A percentile compares a stretch with the other conserved stretches of the same genome.
Evolutionary conservation across 345 rosid genomes (phyloP).

Genomic region (Cardamine chenopodiifolia): DNA sequence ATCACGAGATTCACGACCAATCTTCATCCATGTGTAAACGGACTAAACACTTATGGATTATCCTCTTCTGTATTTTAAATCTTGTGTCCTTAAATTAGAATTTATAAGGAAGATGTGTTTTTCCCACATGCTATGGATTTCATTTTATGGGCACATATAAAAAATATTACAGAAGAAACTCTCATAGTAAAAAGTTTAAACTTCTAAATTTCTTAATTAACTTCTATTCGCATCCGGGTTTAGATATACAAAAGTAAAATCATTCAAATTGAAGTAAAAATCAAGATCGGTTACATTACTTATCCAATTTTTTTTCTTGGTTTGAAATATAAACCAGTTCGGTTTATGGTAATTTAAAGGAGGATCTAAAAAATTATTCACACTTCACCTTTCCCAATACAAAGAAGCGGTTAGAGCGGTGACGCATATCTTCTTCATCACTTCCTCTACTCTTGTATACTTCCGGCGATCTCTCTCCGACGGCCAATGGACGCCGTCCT

Average conservation of each 20-base stretch:
- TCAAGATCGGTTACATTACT: not conserved
- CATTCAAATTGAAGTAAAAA: not conserved
- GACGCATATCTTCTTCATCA: slow-evolving; percentile 10
- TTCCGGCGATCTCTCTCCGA: slow-evolving; percentile 34
- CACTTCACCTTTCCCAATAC: slow-evolving; percentile 40
- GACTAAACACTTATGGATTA: not conserved
- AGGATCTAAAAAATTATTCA: not conserved
- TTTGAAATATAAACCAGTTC: slow-evolving; percentile 18
- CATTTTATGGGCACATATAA: too few relatives aligned
- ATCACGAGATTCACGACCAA: not conserved
- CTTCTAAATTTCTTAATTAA: too few relatives aligned
- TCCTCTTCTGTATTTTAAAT: not conserved
- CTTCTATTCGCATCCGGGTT: too few relatives aligned
- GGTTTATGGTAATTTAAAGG: slow-evolving; percentile 8
- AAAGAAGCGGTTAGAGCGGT: slow-evolving; percentile 28
- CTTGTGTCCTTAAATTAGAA: too few relatives aligned
- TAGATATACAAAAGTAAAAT: not conserved
- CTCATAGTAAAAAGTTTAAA: not conserved
- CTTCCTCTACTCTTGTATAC: slow-evolving; percentile 2
- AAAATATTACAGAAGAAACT: not conserved
- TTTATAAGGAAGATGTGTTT: too few relatives aligned
- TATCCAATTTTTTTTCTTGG: not conserved
- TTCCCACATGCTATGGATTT: too few relatives aligned
- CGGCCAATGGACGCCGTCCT: slow-evolving; percentile 54
- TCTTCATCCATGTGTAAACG: not conserved